Evolutionary conservation across 768 basidiomycete species (phyloP).

Genomic region (Boletellus ananas): DNA sequence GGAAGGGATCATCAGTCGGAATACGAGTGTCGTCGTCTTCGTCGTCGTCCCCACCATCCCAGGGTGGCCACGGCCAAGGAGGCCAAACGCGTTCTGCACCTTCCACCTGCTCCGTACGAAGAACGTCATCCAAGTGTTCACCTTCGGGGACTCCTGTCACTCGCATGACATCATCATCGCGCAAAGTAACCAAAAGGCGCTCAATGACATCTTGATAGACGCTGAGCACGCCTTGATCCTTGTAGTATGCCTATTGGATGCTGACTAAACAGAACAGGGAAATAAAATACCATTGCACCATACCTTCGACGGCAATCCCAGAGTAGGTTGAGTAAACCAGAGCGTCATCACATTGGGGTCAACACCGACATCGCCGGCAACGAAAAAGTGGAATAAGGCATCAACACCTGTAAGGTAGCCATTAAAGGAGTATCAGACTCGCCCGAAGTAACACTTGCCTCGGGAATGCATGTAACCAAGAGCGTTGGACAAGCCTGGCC

Average conservation of each 20-base stretch:
- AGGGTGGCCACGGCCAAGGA: conserved; percentile 85
- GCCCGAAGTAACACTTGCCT: conserved; percentile 42
- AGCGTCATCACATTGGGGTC: conserved; percentile 85
- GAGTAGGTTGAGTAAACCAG: conserved; percentile 77
- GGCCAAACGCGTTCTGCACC: conserved; percentile 51
- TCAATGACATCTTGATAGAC: conserved; percentile 69
- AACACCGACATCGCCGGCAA: conserved; percentile 83
- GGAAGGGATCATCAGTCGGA: conserved; percentile 28
- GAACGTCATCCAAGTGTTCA: conserved; percentile 20
- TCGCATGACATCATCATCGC: conserved; percentile 37
- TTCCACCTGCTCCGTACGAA: conserved; percentile 39
- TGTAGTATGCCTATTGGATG: conserved; percentile 74
- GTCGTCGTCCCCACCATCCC: conserved; percentile 62
- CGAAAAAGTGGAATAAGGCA: conserved; percentile 72
- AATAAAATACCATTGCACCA: background rate
- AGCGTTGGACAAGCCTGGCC: conserved; percentile 71
- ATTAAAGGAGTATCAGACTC: background rate
- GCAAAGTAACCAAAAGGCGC: conserved; percentile 58
- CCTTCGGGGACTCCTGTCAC: conserved; percentile 3
- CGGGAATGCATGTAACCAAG: conserved; percentile 84
- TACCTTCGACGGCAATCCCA: conserved; percentile 88
- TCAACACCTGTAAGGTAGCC: conserved; percentile 53
- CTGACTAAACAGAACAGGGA: background rate
- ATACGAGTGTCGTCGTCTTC: conserved; percentile 39
- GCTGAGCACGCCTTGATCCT: conserved; percentile 65